Evolutionary conservation across 192 early-diverging fungal genomes (phyloP).

Genomic region (Coemansia sp.): DNA sequence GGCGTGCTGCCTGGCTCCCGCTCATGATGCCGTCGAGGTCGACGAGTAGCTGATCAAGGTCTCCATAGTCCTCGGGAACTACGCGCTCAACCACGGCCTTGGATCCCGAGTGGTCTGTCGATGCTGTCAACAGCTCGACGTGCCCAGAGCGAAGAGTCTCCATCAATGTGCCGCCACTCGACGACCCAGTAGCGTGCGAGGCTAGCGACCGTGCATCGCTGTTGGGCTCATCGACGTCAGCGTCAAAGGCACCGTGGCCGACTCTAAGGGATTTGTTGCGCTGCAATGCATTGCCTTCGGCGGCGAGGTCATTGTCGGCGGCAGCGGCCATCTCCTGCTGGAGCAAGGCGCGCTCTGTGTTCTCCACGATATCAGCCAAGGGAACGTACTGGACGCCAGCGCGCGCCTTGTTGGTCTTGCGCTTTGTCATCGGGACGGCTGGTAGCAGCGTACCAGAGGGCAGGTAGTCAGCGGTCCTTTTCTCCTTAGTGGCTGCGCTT

Average conservation of each 20-base stretch:
- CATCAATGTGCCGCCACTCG: constrained; percentile 43
- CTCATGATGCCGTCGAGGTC: constrained; percentile 49
- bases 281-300: constrained; percentile 1
- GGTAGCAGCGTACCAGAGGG: constrained; percentile 32
- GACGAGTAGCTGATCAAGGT: constrained; percentile 36
- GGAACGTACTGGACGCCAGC: constrained; percentile 42
- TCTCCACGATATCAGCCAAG: constrained; percentile 37
- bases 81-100: constrained; percentile 39
- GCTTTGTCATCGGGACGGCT: constrained; percentile 20
- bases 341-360: constrained; percentile 19
- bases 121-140: constrained; percentile 42
- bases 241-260: background rate
- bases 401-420: constrained; percentile 16
- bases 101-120: constrained; percentile 45
- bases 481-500: background rate
- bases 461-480: constrained; percentile 18
- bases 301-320: background rate
- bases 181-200: constrained; percentile 29
- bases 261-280: constrained; percentile 11
- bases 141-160: constrained; percentile 30
- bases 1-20: constrained; percentile 44
- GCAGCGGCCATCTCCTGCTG: background rate
- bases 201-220: constrained; percentile 18
- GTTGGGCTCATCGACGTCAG: background rate
- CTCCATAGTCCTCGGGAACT: constrained; percentile 46